phyloP scores from a whole-genome alignment of 1,139 yeast genomes.

The Pichia sp. region DNA sequence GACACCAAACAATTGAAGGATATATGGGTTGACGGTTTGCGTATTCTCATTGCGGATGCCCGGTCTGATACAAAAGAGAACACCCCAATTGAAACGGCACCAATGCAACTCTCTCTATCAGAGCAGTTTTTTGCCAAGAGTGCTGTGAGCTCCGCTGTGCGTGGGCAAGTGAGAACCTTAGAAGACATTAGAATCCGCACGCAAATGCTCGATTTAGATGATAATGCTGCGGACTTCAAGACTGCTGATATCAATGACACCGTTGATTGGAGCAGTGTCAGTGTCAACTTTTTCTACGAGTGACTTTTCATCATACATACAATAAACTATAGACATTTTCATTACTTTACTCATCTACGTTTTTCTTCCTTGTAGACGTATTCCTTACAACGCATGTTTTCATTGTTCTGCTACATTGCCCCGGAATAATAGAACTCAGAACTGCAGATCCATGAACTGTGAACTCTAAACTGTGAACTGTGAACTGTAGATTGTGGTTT shows the following conservation, averaged over 20 bases:
- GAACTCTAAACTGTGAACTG: too few relatives aligned
- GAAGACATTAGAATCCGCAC: slow-evolving; percentile 56
- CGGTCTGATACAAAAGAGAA: slow-evolving; percentile 12
- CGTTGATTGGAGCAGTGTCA: not conserved
- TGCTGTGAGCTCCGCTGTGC: slow-evolving; percentile 45
- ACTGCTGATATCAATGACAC: not conserved
- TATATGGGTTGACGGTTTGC: slow-evolving; percentile 77
- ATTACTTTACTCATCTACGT: too few relatives aligned
- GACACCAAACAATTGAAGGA: slow-evolving; percentile 66
- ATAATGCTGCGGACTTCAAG: slow-evolving; percentile 19
- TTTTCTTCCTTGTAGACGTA: too few relatives aligned
- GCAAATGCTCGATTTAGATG: slow-evolving; percentile 54
- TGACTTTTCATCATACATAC: too few relatives aligned
- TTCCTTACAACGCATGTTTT: too few relatives aligned
- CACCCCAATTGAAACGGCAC: not conserved
- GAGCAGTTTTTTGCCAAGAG: slow-evolving; percentile 9
- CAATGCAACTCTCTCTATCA: slow-evolving; percentile 10
- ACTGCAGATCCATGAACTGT: too few relatives aligned
- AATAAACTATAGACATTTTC: too few relatives aligned
- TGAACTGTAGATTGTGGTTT: too few relatives aligned
- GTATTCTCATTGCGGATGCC: slow-evolving; percentile 37
- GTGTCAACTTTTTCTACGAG: slow-evolving; percentile 1
- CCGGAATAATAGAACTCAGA: too few relatives aligned
- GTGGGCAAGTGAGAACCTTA: slow-evolving; percentile 48
- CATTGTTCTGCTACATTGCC: too few relatives aligned